A percentile compares a stretch with the other conserved stretches of the same genome.
Evolutionary conservation across 75 land plant species (phyloP).

Genomic region (Selaginella moellendorffii): DNA sequence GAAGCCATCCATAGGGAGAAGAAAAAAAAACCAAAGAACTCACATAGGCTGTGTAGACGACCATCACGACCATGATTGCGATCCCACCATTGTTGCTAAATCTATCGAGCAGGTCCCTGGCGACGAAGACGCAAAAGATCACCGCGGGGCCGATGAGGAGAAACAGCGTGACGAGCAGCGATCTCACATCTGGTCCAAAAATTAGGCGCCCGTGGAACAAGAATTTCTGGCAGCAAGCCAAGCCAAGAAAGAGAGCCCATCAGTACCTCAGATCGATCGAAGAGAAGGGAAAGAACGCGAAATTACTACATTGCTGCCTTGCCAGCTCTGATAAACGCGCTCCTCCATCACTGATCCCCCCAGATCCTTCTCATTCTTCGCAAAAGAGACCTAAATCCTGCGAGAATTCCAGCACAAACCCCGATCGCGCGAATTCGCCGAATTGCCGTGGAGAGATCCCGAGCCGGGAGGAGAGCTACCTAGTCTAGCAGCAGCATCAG

Average conservation of each 20-base stretch:
- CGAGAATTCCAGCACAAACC: too few species aligned
- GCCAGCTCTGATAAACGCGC: not conserved
- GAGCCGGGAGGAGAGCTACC: too few species aligned
- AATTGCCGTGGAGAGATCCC: too few species aligned
- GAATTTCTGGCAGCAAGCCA: conserved; percentile 40
- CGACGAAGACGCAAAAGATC: conserved; percentile 18
- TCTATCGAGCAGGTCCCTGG: not conserved
- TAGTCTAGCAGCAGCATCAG: too few species aligned
- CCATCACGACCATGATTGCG: conserved; percentile 6
- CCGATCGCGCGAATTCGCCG: too few species aligned
- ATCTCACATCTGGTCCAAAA: conserved; percentile 40
- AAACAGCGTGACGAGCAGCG: conserved; percentile 19
- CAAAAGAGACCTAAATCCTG: too few species aligned
- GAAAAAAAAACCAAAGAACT: too few species aligned
- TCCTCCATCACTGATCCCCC: not conserved
- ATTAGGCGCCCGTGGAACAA: conserved; percentile 33
- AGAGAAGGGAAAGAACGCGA: too few species aligned
- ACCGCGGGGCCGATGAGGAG: conserved; percentile 23
- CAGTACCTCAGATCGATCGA: too few species aligned
- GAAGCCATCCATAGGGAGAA: too few species aligned
- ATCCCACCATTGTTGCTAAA: not conserved
- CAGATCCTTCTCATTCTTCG: too few species aligned
- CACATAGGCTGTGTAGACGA: conserved; percentile 11
- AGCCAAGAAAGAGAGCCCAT: too few species aligned
- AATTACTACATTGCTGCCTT: not conserved